Evolutionary conservation across 768 basidiomycete genomes (phyloP).

Genomic region (Mycena galopus): DNA sequence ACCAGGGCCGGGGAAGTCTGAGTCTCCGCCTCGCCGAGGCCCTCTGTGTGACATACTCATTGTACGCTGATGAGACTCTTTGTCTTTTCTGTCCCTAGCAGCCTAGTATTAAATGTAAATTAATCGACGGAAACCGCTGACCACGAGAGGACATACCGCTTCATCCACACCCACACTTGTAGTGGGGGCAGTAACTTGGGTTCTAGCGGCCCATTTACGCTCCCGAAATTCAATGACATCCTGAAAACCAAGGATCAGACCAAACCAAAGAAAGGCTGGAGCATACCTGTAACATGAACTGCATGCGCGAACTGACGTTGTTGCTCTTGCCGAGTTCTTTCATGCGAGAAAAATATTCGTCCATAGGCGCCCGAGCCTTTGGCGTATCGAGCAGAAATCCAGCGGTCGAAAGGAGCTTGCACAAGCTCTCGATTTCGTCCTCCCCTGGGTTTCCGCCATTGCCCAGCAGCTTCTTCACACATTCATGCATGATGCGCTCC

Average conservation of each 20-base stretch:
- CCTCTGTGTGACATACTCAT: conserved; percentile 90
- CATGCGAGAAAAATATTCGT: conserved; percentile 94
- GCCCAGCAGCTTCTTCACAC: conserved; percentile 92
- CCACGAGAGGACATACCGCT: conserved; percentile 64
- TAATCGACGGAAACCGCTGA: conserved; percentile 15
- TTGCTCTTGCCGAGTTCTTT: conserved; percentile 80
- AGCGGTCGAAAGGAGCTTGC: conserved; percentile 93
- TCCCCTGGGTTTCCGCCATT: conserved; percentile 97
- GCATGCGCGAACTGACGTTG: conserved; percentile 89
- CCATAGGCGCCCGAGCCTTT: conserved; percentile 90
- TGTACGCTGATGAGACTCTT: conserved; percentile 69
- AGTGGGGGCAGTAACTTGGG: conserved; percentile 80
- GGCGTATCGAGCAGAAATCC: conserved; percentile 84
- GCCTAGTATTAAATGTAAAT: conserved; percentile 60
- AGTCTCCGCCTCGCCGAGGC: conserved; percentile 87
- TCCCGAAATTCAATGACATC: conserved; percentile 92
- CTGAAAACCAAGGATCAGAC: conserved; percentile 53
- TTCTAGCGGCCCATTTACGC: conserved; percentile 84
- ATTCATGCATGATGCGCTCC: conserved; percentile 98
- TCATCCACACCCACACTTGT: conserved; percentile 93
- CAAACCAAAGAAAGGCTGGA: conserved; percentile 2
- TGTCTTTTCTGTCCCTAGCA: conserved; percentile 85
- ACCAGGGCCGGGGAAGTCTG: conserved; percentile 66
- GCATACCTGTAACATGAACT: conserved; percentile 94
- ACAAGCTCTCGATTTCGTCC: conserved; percentile 96